These are phyloP conservation scores for Gonapodya prolifera DNA, from an alignment of 192 early-diverging fungal species.

Conservation along the genomic window DNA sequence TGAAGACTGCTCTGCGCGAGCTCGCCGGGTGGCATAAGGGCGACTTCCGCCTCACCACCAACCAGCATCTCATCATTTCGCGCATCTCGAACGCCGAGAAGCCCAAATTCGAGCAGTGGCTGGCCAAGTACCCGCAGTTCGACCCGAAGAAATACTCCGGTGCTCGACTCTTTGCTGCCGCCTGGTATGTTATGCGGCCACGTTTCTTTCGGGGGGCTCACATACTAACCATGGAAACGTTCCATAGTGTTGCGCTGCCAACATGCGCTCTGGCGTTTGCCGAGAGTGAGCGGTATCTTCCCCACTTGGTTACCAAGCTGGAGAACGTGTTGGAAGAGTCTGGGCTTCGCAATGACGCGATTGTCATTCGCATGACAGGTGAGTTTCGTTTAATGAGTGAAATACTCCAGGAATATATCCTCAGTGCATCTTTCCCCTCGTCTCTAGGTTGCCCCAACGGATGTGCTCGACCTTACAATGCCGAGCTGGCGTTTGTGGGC, in stretches of 20 bases:
- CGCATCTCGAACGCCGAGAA: conserved; percentile 61
- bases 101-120: conserved; percentile 25
- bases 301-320: conserved; percentile 63
- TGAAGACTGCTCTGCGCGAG: conserved; percentile 55
- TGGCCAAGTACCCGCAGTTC: conserved; percentile 69
- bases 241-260: conserved; percentile 89
- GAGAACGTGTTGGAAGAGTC: conserved; percentile 66
- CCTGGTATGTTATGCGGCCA: neutral
- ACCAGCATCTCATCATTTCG: conserved; percentile 81
- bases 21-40: conserved; percentile 41
- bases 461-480: conserved; percentile 86
- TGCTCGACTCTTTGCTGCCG: neutral
- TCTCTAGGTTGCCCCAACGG: conserved; percentile 83
- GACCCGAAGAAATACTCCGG: conserved; percentile 51
- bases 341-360: conserved; percentile 75
- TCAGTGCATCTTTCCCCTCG: too few relatives aligned
- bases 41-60: conserved; percentile 79
- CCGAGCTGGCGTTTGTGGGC: conserved; percentile 90
- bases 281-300: conserved; percentile 92
- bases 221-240: conserved; percentile 49
- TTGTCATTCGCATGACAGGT: conserved; percentile 87
- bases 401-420: neutral
- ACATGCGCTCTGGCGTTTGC: conserved; percentile 94
- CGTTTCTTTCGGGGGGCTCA: neutral
- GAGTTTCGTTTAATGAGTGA: neutral